Base-by-base conservation (phyloP, 2,329 filamentous ascomycete species). In the Leptoxyphium fumago region DNA sequence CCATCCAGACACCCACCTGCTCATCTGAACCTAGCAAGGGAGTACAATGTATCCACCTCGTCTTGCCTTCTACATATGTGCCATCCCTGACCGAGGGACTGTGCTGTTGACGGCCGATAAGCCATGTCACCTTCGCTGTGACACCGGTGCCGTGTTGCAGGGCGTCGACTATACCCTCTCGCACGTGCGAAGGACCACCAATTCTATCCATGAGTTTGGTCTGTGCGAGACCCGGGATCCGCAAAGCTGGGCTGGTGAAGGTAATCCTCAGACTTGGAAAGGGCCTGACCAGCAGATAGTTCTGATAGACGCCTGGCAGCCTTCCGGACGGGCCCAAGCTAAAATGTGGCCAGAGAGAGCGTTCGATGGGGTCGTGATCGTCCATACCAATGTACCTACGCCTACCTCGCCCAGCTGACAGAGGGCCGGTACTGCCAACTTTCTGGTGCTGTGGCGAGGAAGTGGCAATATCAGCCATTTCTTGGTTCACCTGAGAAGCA, bases 171-270 rank as follows among this genome's bases (percentile, higher is more conserved):
- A 69, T 54, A 11, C 61, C 63, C 41, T 59, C 57, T 15, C 64
- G 58, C 2, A 67, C 58, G 10, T 57, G 52, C 11, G 51, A 40
- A 1, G 64, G 57, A 5, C 65, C 66, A 21, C 61, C 64, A n/a
- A 69, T 58, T 39, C 65, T 64, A 17, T 64, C 62, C 29, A 68
- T 55, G 43, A 69, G 60, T 42, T 63, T 62, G 10, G 61, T 64
- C 48, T 69, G 66, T 0, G 84, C 64, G 41, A 83, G 80, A 0
- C 79, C 80, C 0, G 80, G 79, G 0, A 82, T 72, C 2, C 79
- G 73, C 26, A 84, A 70, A 1, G 75, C 73, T 0, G 80, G 79
- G 1, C 77, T 81, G 2, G 80, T 80, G 56, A 84, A 84, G 1
- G 83, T 70, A 42, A 84, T 77, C 1, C 74, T 72, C 0, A 84